phyloP scores from a whole-genome alignment of 129 eudicot genomes.

The Logfia minima region DNA sequence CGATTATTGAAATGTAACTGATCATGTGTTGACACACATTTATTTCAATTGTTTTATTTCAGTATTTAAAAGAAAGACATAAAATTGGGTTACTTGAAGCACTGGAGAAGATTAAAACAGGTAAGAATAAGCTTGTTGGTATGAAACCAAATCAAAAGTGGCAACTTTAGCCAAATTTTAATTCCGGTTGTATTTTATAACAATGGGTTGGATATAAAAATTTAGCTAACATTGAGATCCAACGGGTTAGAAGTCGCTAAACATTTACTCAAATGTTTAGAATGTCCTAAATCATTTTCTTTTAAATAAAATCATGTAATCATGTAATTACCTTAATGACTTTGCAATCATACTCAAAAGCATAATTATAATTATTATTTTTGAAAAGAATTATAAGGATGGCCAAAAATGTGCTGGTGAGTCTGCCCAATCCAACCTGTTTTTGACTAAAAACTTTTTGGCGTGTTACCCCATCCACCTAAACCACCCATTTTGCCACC shows the following conservation, averaged over 20 bases:
- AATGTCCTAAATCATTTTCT: not conserved
- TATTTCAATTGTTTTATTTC: slow-evolving; percentile 27
- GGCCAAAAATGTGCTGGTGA: not conserved
- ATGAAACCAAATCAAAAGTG: not conserved
- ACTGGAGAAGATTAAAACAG: slow-evolving; percentile 76
- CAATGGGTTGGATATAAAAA: not conserved
- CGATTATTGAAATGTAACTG: not conserved
- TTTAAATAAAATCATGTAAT: not conserved
- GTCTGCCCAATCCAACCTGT: not conserved
- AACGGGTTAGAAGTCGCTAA: not conserved
- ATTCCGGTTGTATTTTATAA: not conserved
- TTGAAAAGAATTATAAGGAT: not conserved
- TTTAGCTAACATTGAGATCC: not conserved
- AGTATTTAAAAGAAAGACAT: slow-evolving; percentile 47
- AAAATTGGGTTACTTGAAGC: slow-evolving; percentile 78
- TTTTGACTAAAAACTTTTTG: not conserved
- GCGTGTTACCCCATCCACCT: not conserved
- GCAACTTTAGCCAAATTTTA: not conserved
- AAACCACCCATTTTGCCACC: not conserved
- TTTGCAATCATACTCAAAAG: not conserved
- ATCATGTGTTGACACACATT: slow-evolving; percentile 5
- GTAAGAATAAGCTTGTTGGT: slow-evolving; percentile 36
- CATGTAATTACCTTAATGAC: not conserved
- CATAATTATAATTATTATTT: not conserved
- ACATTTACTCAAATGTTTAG: not conserved